These are phyloP conservation scores for Ambrosiella beaveri DNA, from an alignment of 2,329 filamentous ascomycete species.

Conservation along the genomic window DNA sequence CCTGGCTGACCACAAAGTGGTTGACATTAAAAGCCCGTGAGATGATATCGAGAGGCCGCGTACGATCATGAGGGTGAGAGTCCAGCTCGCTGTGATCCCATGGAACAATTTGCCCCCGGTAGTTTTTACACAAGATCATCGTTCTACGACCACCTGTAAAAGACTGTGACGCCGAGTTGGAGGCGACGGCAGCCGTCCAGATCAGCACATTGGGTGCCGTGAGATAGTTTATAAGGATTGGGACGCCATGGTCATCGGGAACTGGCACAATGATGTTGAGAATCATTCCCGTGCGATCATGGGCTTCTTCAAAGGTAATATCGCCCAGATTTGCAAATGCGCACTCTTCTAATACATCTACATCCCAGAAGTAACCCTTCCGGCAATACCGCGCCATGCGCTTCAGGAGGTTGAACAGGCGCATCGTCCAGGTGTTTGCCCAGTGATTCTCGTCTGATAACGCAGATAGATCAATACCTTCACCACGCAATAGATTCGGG, in stretches of 20 bases:
- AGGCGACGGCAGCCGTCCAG: slow-evolving; percentile 62
- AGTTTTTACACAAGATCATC: slow-evolving; percentile 60
- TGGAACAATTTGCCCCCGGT: slow-evolving; percentile 52
- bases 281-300: slow-evolving; percentile 65
- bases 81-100: slow-evolving; percentile 29
- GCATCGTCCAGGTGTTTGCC: slow-evolving; percentile 5
- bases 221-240: slow-evolving; percentile 76
- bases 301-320: slow-evolving; percentile 85
- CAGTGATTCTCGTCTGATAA: slow-evolving; percentile 34
- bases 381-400: slow-evolving; percentile 51
- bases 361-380: slow-evolving; percentile 72
- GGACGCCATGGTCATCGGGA: slow-evolving; percentile 55
- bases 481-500: slow-evolving; percentile 55
- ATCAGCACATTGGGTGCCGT: slow-evolving; percentile 85
- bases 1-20: slow-evolving; percentile 88
- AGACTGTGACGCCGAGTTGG: slow-evolving; percentile 48
- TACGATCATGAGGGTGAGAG: slow-evolving; percentile 11
- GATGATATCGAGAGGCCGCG: slow-evolving; percentile 12
- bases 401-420: slow-evolving; percentile 38
- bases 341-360: slow-evolving; percentile 64
- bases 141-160: slow-evolving; percentile 48
- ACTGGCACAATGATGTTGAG: slow-evolving; percentile 84
- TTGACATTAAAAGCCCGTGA: slow-evolving; percentile 67
- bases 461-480: slow-evolving; percentile 66
- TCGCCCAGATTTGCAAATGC: slow-evolving; percentile 75